phyloP scores from a whole-genome alignment of 495 filamentous ascomycete species.

The Daldinia decipiens region DNA sequence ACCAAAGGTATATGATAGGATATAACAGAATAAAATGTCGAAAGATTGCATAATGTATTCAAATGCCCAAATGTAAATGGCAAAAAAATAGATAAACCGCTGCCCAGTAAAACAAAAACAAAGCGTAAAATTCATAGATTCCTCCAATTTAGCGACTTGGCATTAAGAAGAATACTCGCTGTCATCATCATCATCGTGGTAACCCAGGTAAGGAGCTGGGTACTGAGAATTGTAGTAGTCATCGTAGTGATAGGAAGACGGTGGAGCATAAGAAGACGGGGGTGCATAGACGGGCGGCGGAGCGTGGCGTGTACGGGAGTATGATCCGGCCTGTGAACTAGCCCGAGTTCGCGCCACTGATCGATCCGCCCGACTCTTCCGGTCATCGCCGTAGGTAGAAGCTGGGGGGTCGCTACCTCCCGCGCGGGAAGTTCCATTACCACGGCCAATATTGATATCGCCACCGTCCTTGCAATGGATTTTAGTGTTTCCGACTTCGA shows the following conservation, averaged over 20 bases:
- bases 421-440: constrained; percentile 38
- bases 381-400: constrained; percentile 57
- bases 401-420: constrained; percentile 54
- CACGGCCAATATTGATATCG: constrained; percentile 61
- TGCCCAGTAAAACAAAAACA: constrained; percentile 29
- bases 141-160: neutral
- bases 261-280: constrained; percentile 41
- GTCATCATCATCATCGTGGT: constrained; percentile 25
- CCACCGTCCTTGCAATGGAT: constrained; percentile 64
- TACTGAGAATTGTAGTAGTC: constrained; percentile 36
- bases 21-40: constrained; percentile 27
- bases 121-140: constrained; percentile 6
- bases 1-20: constrained; percentile 25
- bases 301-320: constrained; percentile 48
- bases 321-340: constrained; percentile 56
- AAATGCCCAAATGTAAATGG: constrained; percentile 33
- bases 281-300: constrained; percentile 35
- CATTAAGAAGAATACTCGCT: constrained; percentile 15
- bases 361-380: constrained; percentile 55
- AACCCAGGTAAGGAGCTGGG: constrained; percentile 13
- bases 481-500: constrained; percentile 61
- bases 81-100: constrained; percentile 19
- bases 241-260: constrained; percentile 26
- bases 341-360: constrained; percentile 51
- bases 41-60: constrained; percentile 25